Base-by-base conservation (phyloP, 441 rosid species). In the Melastoma candidum region DNA sequence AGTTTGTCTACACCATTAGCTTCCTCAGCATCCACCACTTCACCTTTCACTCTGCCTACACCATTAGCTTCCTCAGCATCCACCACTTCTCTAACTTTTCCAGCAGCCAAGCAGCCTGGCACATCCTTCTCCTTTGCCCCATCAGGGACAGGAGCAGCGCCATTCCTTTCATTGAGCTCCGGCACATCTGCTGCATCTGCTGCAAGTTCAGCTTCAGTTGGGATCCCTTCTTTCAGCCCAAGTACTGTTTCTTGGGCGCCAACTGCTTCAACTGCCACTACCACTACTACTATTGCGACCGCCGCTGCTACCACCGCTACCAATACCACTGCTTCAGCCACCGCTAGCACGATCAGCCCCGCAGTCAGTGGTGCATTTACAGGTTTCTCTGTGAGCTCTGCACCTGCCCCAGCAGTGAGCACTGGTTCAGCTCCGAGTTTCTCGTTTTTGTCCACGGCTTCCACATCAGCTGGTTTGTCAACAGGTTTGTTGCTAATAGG, bases 341-440 rank as follows among this genome's bases (percentile, higher is more conserved):
- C 55, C 29, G 14, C 59, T 11, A 46, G 59, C 17, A 48, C 73
- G 59, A 47, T 79, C 12, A 72, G 71, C 51, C 77, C 36, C 5
- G 36, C 36, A 29, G 36, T 29, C 36, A 29, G 36, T 29, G 36
- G 36, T 29, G 36, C 90, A 14, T 80, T 77, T 66, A 49, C 74
- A 47, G 77, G 87, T 53, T 77, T 82, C 63, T 74, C 77, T 10
- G 64, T 53, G 45, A 59, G 60, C 36, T 63, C 73, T 58, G 52
- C 80, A 8, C 48, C 83, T 58, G 57, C 81, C 61, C 59, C 90
- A 7, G 50, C 80, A 2, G 84, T 72, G 60, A 67, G 71, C 59
- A 53, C 76, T 12, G 62, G 79, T 63, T 73, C 90, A 24, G 68
- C 76, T 51, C 73, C 84, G 12, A 79, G 83, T 29, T 81, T 85